phyloP scores from a whole-genome alignment of 352 stramenopile genomes.

The Globisporangium heterothallicum region DNA sequence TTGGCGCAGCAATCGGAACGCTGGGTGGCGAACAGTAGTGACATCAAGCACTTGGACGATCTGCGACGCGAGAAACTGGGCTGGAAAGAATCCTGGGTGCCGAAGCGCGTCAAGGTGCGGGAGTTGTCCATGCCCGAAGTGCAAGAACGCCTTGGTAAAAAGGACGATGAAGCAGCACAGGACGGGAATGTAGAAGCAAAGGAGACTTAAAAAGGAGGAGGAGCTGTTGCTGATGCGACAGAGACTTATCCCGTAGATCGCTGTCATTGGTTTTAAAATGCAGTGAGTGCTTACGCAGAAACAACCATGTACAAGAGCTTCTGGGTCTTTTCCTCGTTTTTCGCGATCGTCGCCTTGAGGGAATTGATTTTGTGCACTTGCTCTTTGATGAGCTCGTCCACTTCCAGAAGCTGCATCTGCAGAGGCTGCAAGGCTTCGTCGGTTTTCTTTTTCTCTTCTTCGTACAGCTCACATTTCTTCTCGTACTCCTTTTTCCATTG shows the following conservation, averaged over 20 bases:
- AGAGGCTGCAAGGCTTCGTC: slow-evolving; percentile 82
- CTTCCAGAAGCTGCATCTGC: slow-evolving; percentile 74
- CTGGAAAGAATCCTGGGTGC: slow-evolving; percentile 49
- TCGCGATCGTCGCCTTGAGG: slow-evolving; percentile 89
- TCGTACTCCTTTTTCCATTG: slow-evolving; percentile 87
- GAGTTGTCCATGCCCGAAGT: slow-evolving; percentile 63
- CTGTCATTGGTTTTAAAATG: background rate
- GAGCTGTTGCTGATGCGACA: background rate
- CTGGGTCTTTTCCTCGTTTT: slow-evolving; percentile 91
- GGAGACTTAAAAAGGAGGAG: background rate
- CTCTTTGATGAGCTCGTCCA: slow-evolving; percentile 90
- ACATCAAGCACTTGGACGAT: slow-evolving; percentile 46
- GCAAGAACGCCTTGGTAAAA: slow-evolving; percentile 34
- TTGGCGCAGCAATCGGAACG: slow-evolving; percentile 43
- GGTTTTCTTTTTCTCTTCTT: slow-evolving; percentile 81
- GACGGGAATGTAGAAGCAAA: background rate
- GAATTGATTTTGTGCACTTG: slow-evolving; percentile 89
- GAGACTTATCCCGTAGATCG: too few relatives aligned
- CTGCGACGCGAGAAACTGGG: slow-evolving; percentile 50
- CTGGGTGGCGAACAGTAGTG: slow-evolving; percentile 34
- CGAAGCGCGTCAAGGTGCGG: slow-evolving; percentile 53
- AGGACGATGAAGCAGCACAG: background rate
- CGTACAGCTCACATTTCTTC: slow-evolving; percentile 69
- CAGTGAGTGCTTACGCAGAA: slow-evolving; percentile 35
- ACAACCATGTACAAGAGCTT: slow-evolving; percentile 88